Conservation (phyloP, 495 filamentous ascomycete species). For the Aspergillus baeticus region DNA sequence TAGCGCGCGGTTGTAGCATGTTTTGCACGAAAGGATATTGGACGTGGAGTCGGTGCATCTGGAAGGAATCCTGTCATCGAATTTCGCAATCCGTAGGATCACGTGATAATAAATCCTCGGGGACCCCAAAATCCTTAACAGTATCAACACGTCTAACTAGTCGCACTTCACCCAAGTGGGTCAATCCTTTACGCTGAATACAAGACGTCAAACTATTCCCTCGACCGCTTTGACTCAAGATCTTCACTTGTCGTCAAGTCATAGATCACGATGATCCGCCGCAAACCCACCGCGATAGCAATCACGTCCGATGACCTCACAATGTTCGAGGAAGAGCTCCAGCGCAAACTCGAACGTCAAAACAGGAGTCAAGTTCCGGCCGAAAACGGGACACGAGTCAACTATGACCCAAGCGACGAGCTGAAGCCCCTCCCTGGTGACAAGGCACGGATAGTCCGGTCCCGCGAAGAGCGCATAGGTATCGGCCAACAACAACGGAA, state of each 20-base stretch:
- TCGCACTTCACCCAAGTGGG: neutral
- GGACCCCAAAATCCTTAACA: neutral
- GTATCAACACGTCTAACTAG: neutral
- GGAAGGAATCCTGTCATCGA: slow-evolving; percentile 4
- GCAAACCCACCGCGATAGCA: slow-evolving; percentile 73
- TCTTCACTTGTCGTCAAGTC: neutral
- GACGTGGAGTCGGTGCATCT: neutral
- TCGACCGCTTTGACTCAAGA: neutral
- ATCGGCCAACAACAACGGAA: slow-evolving; percentile 21
- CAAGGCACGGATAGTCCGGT: slow-evolving; percentile 48
- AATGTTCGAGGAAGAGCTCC: slow-evolving; percentile 65
- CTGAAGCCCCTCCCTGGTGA: slow-evolving; percentile 55
- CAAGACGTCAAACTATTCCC: neutral
- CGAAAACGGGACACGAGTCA: slow-evolving; percentile 20
- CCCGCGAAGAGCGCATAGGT: slow-evolving; percentile 51
- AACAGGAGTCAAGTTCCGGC: slow-evolving; percentile 23
- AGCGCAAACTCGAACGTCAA: slow-evolving; percentile 30
- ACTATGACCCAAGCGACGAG: slow-evolving; percentile 58
- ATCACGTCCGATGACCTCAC: slow-evolving; percentile 77
- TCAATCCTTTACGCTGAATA: neutral
- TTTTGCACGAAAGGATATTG: slow-evolving; percentile 7
- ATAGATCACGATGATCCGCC: slow-evolving; percentile 67
- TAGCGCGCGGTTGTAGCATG: slow-evolving; percentile 34
- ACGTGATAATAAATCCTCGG: slow-evolving; percentile 1
- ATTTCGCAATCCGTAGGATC: neutral